A percentile compares a stretch with the other conserved stretches of the same genome.
phyloP scores from a whole-genome alignment of 108 stramenopile genomes.

The Cylindrotheca closterium region DNA sequence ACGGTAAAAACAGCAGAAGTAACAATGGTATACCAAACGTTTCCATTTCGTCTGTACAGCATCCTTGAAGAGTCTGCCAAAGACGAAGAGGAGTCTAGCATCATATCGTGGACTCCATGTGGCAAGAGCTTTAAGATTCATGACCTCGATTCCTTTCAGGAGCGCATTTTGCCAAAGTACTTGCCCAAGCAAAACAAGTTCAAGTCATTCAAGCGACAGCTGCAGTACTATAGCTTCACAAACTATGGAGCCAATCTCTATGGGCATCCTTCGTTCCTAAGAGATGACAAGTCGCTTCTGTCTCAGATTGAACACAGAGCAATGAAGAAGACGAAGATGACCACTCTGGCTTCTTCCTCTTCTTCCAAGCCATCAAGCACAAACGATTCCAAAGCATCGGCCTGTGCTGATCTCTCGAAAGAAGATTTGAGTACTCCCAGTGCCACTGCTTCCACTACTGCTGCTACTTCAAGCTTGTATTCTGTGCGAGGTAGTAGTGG shows the following conservation, averaged over 20 bases:
- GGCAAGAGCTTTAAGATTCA: conserved; percentile 52
- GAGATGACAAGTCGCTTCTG: conserved; percentile 53
- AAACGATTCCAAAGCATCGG: not conserved
- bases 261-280: conserved; percentile 64
- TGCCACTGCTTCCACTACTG: too few species aligned
- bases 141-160: conserved; percentile 41
- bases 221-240: conserved; percentile 42
- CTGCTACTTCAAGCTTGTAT: too few species aligned
- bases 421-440: too few species aligned
- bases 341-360: not conserved
- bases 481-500: too few species aligned
- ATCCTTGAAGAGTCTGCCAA: conserved; percentile 5
- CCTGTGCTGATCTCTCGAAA: too few species aligned
- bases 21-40: not conserved
- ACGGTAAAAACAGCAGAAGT: too few species aligned
- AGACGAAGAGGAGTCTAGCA: conserved; percentile 2
- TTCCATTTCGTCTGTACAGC: conserved; percentile 5
- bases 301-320: conserved; percentile 14
- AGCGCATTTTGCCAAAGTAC: conserved; percentile 58
- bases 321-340: not conserved
- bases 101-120: conserved; percentile 49
- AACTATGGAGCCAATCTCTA: conserved; percentile 24
- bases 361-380: not conserved
- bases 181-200: conserved; percentile 48
- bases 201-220: conserved; percentile 43